phyloP scores from a whole-genome alignment of 176 grass and related monocot species.

The Panicum miliaceum region DNA sequence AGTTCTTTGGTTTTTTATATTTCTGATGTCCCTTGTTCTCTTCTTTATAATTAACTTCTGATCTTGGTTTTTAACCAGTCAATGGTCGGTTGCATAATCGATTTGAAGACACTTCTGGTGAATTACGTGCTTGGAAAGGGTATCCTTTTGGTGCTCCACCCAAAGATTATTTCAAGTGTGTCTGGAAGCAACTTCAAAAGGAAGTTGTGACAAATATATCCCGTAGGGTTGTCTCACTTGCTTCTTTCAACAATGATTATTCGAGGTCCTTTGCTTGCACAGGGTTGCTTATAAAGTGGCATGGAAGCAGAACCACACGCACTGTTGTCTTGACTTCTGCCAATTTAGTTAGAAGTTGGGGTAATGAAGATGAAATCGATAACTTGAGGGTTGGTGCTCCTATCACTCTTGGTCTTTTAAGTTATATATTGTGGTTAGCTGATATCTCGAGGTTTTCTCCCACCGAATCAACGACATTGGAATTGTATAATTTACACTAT shows the following conservation, averaged over 20 bases:
- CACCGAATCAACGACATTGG: constrained; percentile 29
- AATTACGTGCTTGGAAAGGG: constrained; percentile 26
- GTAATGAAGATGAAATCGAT: not conserved
- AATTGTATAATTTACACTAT: constrained; percentile 16
- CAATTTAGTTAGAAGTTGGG: constrained; percentile 26
- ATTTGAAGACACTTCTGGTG: constrained; percentile 44
- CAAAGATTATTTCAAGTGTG: not conserved
- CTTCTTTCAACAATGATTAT: constrained; percentile 23
- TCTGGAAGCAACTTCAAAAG: not conserved
- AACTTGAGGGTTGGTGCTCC: constrained; percentile 30
- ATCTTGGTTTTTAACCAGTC: constrained; percentile 18
- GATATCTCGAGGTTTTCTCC: constrained; percentile 37
- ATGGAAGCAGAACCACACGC: not conserved
- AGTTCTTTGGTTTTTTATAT: not conserved
- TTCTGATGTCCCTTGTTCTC: not conserved
- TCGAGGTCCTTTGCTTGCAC: constrained; percentile 33
- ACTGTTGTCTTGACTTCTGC: constrained; percentile 42
- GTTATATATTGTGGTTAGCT: not conserved
- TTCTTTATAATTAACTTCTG: constrained; percentile 26
- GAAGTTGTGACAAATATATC: constrained; percentile 27
- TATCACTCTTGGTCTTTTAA: not conserved
- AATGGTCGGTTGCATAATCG: not conserved
- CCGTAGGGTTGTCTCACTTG: constrained; percentile 29
- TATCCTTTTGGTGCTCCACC: not conserved
- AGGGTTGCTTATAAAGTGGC: constrained; percentile 46